phyloP scores from a whole-genome alignment of 2,329 filamentous ascomycete species.

The Aureobasidium musti region DNA sequence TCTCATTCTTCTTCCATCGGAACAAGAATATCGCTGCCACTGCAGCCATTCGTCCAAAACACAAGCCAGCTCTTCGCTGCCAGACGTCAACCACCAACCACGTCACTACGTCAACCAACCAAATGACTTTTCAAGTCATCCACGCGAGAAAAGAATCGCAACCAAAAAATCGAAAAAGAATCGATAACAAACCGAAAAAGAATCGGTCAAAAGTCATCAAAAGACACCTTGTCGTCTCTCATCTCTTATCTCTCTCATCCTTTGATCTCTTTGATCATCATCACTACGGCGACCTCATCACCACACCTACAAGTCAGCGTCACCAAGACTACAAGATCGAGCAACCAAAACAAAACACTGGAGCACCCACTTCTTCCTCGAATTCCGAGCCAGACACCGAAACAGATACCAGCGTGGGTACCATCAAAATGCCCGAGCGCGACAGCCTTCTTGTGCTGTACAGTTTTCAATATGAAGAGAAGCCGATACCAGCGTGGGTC shows the following conservation, averaged over 20 bases:
- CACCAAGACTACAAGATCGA: conserved; percentile 6
- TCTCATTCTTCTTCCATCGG: background rate
- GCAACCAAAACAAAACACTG: conserved; percentile 1
- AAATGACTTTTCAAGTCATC: background rate
- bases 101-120: background rate
- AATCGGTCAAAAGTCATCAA: background rate
- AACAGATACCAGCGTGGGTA: background rate
- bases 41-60: background rate
- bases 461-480: background rate
- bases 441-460: background rate
- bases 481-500: background rate
- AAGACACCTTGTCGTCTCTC: background rate
- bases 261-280: background rate
- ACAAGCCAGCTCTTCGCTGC: background rate
- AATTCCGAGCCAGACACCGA: background rate
- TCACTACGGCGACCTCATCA: conserved; percentile 3
- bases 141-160: background rate
- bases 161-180: background rate
- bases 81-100: background rate
- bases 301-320: background rate
- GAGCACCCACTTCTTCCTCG: conserved; percentile 3
- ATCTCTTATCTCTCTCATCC: background rate
- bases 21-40: background rate
- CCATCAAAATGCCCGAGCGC: background rate
- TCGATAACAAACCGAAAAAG: background rate